A percentile compares a stretch with the other conserved stretches of the same genome.
Conservation (phyloP, 768 basidiomycete species). For the Pleurotus citrinopileatus region DNA sequence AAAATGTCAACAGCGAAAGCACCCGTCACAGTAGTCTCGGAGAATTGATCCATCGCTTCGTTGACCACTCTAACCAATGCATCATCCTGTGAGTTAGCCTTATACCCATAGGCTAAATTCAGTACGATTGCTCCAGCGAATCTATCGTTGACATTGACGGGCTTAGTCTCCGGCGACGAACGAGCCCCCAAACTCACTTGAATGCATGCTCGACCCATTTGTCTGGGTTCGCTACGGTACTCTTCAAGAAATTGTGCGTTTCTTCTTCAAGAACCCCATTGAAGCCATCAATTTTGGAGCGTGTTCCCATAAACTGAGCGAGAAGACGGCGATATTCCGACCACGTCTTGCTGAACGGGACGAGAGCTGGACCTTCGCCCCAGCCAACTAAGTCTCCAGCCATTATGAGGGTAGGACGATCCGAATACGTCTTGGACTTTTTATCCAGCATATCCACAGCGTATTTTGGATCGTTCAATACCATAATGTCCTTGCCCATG, state of each 20-base stretch:
- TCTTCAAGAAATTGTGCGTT: conserved; percentile 12
- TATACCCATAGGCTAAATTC: conserved; percentile 26
- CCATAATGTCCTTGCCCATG: conserved; percentile 23
- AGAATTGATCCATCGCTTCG: conserved; percentile 22
- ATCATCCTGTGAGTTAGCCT: conserved; percentile 20
- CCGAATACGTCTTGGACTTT: conserved; percentile 19
- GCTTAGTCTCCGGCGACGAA: too few relatives aligned
- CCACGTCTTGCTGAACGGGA: conserved; percentile 16
- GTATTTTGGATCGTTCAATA: conserved; percentile 24
- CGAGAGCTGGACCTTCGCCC: conserved; percentile 16
- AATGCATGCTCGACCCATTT: conserved; percentile 15
- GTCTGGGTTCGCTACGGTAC: conserved; percentile 11
- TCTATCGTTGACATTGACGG: conserved; percentile 12
- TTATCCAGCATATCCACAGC: conserved; percentile 30
- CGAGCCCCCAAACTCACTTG: too few relatives aligned
- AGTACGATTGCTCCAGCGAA: conserved; percentile 23
- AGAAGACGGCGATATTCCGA: conserved; percentile 18
- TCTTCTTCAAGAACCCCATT: conserved; percentile 13
- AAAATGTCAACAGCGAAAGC: conserved; percentile 27
- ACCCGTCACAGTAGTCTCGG: conserved; percentile 16
- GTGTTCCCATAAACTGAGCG: conserved; percentile 19
- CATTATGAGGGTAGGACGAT: conserved; percentile 29
- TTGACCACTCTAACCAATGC: conserved; percentile 20
- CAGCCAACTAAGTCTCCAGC: conserved; percentile 19
- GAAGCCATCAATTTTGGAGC: conserved; percentile 17